Evolutionary conservation across 352 stramenopile species (phyloP), one percentile per base, ranked within the genome.

Genomic region (Pythium volutum): DNA sequence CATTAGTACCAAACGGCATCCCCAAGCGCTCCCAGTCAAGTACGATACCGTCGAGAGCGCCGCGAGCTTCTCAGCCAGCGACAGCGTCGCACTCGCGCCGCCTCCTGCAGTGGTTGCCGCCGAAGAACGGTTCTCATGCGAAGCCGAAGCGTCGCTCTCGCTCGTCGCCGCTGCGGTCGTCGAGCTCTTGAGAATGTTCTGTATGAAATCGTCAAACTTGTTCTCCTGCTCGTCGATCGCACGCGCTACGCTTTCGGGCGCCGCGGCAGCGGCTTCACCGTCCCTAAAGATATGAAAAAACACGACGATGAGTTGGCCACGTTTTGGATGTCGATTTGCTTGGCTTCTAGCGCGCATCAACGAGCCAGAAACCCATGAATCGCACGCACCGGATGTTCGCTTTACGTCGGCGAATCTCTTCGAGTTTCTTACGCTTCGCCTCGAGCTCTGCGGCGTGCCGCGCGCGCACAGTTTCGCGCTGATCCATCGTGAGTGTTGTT

Each of bases 371-470:
- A 34, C 14, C 16, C 43, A 15, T 36, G 9, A 25, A 9, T 18
- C 11, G 12, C 15, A 73, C 70, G 54, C 64, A 91, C 82, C 81
- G 73, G 36, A 92, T 74, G 25, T 81, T 83, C 0, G 84, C 86
- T 66, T 95, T 95, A 33, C 86, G 81, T 53, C 88, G 79, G 49
- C 86, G 86, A 63, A 95, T 93, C 74, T 95, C 86, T 67, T 95
- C 84, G n/a, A 95, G 76, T 73, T 95, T 95, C 69, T 87, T 88
- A 65, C 85, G 85, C 74, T 95, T 95, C 27, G 80, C 86, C 66
- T 95, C 86, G 43, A 95, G 73, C 70, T 95, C 86, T 7, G 84
- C 84, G 70, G 84, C 85, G 67, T 95, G 85, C 64, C 89, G 89
- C 48, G 83, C 85, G 62, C 85, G 85, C 59, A 92, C 73, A 20